phyloP scores from a whole-genome alignment of 768 basidiomycete species.

The Cyathus striatus region DNA sequence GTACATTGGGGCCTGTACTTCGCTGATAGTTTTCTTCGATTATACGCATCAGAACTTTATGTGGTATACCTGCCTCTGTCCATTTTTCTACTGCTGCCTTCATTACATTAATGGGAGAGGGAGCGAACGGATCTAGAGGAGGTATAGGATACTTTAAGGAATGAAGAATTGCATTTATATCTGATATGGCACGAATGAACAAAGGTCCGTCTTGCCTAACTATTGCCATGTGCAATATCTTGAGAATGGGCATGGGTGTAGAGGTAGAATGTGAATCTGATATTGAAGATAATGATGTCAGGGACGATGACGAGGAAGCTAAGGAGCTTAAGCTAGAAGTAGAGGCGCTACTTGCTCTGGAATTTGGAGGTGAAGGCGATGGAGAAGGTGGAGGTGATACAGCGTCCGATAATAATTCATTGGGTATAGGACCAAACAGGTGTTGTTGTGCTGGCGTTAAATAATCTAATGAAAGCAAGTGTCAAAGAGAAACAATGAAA shows the following conservation, averaged over 20 bases:
- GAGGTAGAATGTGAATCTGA: conserved; percentile 16
- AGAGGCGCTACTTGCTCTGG: conserved; percentile 19
- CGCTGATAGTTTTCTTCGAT: conserved; percentile 93
- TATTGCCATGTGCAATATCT: conserved; percentile 65
- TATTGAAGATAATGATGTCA: conserved; percentile 22
- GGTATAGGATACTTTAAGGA: conserved; percentile 61
- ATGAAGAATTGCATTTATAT: conserved; percentile 59
- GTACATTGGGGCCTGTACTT: conserved; percentile 86
- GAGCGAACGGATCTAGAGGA: conserved; percentile 45
- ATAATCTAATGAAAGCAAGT: conserved; percentile 41
- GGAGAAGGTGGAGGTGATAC: conserved; percentile 33
- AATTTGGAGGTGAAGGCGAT: conserved; percentile 27
- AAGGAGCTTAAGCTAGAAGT: conserved; percentile 20
- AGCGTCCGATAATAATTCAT: conserved; percentile 35
- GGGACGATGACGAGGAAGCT: conserved; percentile 22
- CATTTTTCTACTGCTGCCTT: conserved; percentile 44
- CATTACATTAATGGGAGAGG: conserved; percentile 41
- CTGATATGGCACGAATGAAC: conserved; percentile 57
- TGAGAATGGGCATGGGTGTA: conserved; percentile 34
- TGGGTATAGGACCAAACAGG: conserved; percentile 65
- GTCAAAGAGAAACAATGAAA: conserved; percentile 7
- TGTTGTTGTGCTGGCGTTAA: conserved; percentile 59
- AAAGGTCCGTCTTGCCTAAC: conserved; percentile 66
- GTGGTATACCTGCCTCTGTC: conserved; percentile 50
- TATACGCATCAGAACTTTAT: conserved; percentile 66